phyloP scores from a whole-genome alignment of 495 filamentous ascomycete genomes.

The Elaphomyces granulatus region DNA sequence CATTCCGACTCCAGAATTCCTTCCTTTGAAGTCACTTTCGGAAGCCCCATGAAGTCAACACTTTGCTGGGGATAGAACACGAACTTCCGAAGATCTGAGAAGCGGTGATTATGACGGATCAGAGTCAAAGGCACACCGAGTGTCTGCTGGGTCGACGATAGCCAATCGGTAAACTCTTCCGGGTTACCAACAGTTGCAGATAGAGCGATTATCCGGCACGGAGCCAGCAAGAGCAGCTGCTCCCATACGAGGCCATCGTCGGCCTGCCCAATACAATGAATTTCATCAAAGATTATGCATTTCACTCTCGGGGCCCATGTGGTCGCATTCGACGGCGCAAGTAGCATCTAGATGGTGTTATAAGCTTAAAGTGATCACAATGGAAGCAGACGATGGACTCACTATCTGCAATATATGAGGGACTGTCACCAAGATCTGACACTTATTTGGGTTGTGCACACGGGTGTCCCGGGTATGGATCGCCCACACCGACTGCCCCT shows the following conservation, averaged over 20 bases:
- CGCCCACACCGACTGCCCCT: slow-evolving; percentile 57
- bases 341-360: slow-evolving; percentile 37
- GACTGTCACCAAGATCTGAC: slow-evolving; percentile 64
- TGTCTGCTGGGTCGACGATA: slow-evolving; percentile 41
- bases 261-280: slow-evolving; percentile 66
- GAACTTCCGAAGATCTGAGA: slow-evolving; percentile 63
- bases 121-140: slow-evolving; percentile 44
- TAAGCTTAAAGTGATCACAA: too few relatives aligned
- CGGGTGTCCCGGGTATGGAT: slow-evolving; percentile 63
- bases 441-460: slow-evolving; percentile 54
- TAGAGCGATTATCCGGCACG: slow-evolving; percentile 66
- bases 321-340: slow-evolving; percentile 51
- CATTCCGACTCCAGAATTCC: slow-evolving; percentile 37
- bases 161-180: slow-evolving; percentile 52
- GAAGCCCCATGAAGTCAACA: slow-evolving; percentile 45
- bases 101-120: slow-evolving; percentile 50
- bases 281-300: slow-evolving; percentile 70
- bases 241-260: slow-evolving; percentile 74
- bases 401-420: slow-evolving; percentile 59
- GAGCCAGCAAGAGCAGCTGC: slow-evolving; percentile 56
- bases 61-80: slow-evolving; percentile 37
- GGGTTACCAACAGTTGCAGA: slow-evolving; percentile 74
- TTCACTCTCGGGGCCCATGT: slow-evolving; percentile 51
- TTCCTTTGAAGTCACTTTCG: slow-evolving; percentile 20
- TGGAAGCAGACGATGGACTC: too few relatives aligned